Base-by-base conservation (phyloP, 1,284 basidiomycete species). In the Ceratobasidium sp. region DNA sequence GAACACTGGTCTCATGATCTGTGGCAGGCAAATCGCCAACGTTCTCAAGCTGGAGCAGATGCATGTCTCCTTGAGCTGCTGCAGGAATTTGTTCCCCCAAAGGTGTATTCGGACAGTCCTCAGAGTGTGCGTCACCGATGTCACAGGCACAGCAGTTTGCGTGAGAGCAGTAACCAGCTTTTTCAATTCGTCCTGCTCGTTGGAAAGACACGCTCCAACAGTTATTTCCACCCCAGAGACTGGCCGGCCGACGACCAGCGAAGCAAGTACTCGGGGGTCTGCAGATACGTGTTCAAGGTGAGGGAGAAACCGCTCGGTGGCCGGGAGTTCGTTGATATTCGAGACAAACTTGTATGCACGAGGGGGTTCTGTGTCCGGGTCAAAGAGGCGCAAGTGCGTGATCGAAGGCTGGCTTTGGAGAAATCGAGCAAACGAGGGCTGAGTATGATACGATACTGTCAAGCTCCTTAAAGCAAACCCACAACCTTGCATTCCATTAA, bases 331-430 rank as follows among this genome's bases (percentile, higher is more conserved):
- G 24, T 73, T 62, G 34, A 73, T 73, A 31, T 37, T 49, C 9
- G 46, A 49, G 7, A 73, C 59, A 8, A 73, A n/a, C 14, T 51
- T 49, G 24, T 62, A 54, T 29, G 71, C 43, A 53, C 71, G 71
- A 27, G 71, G 59, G 24, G 71, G 58, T 41, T 73, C 59, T 29
- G 71, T 73, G 27, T 73, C 71, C 29, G 59, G 71, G 49, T 73
- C 71, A 46, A 62, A 53, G 48, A 73, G 71, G 1, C 49, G 39
- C 16, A 73, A 37, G 27, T 43, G 51, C 16, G 29, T 63, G 39
- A 73, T 63, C 19, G 71, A 73, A 29, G 58, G 34, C 27, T 73
- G 71, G 29, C 48, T 73, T 31, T 73, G 71, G 5, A 73, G 59
- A 63, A 73, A 73, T 22, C 34, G 71, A n/a, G 49, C 71, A 43